phyloP scores from a whole-genome alignment of 1,284 basidiomycete genomes.

The Blastosporella zonata region DNA sequence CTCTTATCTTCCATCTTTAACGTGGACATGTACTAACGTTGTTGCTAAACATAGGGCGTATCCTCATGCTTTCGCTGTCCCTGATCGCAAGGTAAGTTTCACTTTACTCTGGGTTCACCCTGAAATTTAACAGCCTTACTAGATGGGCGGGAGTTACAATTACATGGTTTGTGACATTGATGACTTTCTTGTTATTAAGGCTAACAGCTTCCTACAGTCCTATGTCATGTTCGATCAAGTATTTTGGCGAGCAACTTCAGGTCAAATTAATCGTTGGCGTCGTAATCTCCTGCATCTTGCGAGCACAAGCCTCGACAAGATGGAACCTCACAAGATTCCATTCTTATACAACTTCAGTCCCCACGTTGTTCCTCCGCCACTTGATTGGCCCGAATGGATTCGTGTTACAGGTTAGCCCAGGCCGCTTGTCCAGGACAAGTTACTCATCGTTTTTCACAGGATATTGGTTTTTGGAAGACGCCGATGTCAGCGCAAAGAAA shows the following conservation, averaged over 20 bases:
- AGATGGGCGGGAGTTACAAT: conserved; percentile 97
- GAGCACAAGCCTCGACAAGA: conserved; percentile 85
- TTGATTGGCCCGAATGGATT: conserved; percentile 99
- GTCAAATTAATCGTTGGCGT: conserved; percentile 95
- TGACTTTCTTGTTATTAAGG: background rate
- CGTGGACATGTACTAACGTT: conserved; percentile 8
- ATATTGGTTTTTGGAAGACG: conserved; percentile 94
- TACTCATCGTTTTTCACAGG: conserved; percentile 42
- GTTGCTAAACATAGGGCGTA: conserved; percentile 65
- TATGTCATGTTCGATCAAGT: conserved; percentile 97
- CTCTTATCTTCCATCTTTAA: conserved; percentile 1
- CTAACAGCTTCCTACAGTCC: conserved; percentile 43
- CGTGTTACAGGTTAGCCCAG: conserved; percentile 74
- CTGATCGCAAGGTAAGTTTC: conserved; percentile 70
- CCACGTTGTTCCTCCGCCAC: conserved; percentile 80
- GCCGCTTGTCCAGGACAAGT: background rate
- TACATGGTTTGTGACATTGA: conserved; percentile 72
- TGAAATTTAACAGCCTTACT: conserved; percentile 17
- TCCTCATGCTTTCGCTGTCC: conserved; percentile 97
- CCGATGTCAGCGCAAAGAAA: conserved; percentile 81
- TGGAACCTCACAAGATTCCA: conserved; percentile 95
- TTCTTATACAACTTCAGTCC: conserved; percentile 98
- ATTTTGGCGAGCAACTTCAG: conserved; percentile 92
- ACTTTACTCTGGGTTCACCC: conserved; percentile 7
- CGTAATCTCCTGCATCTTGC: conserved; percentile 74